Conservation (phyloP, 225 moss, liverwort and hornwort genomes). For the Climacium dendroides region DNA sequence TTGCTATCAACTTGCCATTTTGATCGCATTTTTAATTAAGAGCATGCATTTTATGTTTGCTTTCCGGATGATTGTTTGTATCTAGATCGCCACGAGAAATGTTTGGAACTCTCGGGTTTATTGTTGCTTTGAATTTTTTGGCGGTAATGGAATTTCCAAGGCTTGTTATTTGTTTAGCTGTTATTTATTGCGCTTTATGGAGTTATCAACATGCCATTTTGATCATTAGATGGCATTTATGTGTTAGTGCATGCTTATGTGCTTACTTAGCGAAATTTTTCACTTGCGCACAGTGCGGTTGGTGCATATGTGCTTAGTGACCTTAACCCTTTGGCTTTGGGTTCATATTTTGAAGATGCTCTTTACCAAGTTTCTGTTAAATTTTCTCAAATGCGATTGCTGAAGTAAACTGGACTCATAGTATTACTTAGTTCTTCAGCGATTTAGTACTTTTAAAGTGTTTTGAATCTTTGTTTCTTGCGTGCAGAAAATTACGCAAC, state of each 20-base stretch:
- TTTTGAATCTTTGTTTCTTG: background rate
- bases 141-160: background rate
- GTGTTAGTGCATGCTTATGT: background rate
- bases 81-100: slow-evolving; percentile 16
- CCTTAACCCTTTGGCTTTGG: background rate
- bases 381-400: background rate
- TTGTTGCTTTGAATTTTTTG: background rate
- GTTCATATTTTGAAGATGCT: background rate
- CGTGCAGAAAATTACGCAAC: slow-evolving; percentile 89
- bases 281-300: background rate
- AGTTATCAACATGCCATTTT: background rate
- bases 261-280: background rate
- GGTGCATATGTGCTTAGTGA: background rate
- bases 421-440: background rate
- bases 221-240: background rate
- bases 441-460: background rate
- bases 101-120: background rate
- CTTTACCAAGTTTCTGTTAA: background rate
- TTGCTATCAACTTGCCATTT: background rate
- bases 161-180: background rate
- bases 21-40: background rate
- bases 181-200: background rate
- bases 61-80: background rate
- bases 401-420: background rate
- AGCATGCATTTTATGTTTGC: background rate